Evolutionary conservation across 148 eudicot species (phyloP), one percentile per base, ranked within the genome.

Genomic region (Rhododendron molle): DNA sequence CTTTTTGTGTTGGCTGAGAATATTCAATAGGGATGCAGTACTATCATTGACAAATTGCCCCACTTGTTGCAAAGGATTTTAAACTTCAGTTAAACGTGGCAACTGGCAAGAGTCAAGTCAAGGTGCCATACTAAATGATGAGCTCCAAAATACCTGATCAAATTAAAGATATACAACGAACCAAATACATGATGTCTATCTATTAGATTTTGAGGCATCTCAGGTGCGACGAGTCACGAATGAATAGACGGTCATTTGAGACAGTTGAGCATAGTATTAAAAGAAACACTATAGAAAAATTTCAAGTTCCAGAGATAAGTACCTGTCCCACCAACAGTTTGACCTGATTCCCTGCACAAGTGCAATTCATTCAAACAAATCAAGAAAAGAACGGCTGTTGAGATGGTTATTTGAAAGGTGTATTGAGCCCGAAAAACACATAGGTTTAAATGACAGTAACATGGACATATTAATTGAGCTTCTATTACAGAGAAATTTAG

Each of bases 281-380:
- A 77, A 44, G 40, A 49, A 4, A 67, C 12, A 4, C 21, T 40
- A 77, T 7, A 20, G 21, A 62, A 78, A 23, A 40, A 0, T 7
- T 62, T 78, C 32, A 69, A 28, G 38, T 46, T 85, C 47, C 83
- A 20, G 77, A 58, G 2, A 28, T 32, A 28, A 78, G 43, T 89
- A 91, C 92, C 91, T 87, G 89, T 73, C 84, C 83, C 89, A 32
- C 88, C 91, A 62, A 76, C 85, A 81, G 82, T 85, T 82, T 88
- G 92, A 76, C 83, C 86, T 7, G 87, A 85, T 82, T 86, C 89
- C 89, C 92, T 91, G 91, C 86, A 85, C 62, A 34, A 79, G 65
- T 5, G 26, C 9, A 46, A 40, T n/a, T 62, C 38, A 5, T 10
- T 62, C 21, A 71, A 80, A 62, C 50, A 87, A 62, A 65, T 18